Percentiles rank a stretch among this genome's conserved stretches.
Evolutionary conservation across 768 basidiomycete genomes (phyloP).

Genomic region (Leccinum broughii): DNA sequence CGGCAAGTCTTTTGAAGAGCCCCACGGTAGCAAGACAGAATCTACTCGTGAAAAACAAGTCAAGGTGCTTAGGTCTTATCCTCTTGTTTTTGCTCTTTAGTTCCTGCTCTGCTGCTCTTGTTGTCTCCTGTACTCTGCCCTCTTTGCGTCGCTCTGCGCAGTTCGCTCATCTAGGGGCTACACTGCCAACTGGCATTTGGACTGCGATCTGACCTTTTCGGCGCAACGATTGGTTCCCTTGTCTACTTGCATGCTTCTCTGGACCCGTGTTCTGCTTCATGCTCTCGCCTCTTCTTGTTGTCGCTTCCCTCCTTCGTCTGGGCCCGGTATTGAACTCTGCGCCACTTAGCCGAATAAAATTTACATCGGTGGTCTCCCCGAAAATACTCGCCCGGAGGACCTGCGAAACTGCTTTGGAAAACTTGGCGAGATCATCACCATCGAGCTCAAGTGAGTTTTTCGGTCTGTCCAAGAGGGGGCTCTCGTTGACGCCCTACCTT

Average conservation of each 20-base stretch:
- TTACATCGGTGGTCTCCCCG: slow-evolving; percentile 87
- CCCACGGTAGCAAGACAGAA: slow-evolving; percentile 46
- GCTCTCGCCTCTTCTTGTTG: slow-evolving; percentile 42
- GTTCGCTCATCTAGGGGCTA: slow-evolving; percentile 18
- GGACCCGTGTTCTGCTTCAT: slow-evolving; percentile 32
- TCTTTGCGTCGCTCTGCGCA: slow-evolving; percentile 18
- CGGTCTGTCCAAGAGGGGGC: slow-evolving; percentile 8
- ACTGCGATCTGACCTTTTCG: slow-evolving; percentile 27
- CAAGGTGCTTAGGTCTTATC: slow-evolving; percentile 84
- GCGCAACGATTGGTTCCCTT: slow-evolving; percentile 36
- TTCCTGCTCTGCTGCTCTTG: slow-evolving; percentile 24
- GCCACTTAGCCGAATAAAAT: slow-evolving; percentile 89
- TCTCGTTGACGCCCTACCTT: slow-evolving; percentile 13
- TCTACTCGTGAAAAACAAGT: slow-evolving; percentile 69
- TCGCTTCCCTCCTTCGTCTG: slow-evolving; percentile 50
- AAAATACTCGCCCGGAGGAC: slow-evolving; percentile 84
- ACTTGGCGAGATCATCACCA: slow-evolving; percentile 70
- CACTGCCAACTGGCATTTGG: slow-evolving; percentile 26
- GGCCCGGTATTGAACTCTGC: slow-evolving; percentile 65
- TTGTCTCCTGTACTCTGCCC: slow-evolving; percentile 21
- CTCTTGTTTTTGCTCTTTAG: slow-evolving; percentile 33
- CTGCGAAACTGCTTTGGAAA: slow-evolving; percentile 85
- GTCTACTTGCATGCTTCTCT: slow-evolving; percentile 35
- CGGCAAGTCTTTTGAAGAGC: slow-evolving; percentile 40
- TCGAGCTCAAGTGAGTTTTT: slow-evolving; percentile 78